Evolutionary conservation across 805 yeast species (phyloP).

Genomic region (Pichia scutulata): DNA sequence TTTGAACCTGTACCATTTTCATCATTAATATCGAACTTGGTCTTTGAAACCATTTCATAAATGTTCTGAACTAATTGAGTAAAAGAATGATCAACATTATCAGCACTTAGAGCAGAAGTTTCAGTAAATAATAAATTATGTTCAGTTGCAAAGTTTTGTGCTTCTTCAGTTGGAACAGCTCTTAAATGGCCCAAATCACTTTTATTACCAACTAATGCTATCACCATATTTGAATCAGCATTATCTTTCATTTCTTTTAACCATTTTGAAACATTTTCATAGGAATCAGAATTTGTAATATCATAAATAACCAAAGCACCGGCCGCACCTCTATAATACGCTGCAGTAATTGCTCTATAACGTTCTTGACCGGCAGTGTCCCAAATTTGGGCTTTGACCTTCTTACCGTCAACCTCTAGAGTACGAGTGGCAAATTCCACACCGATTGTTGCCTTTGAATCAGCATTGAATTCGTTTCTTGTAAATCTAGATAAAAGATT

Average conservation of each 20-base stretch:
- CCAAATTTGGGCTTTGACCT: conserved; percentile 91
- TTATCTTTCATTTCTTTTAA: conserved; percentile 83
- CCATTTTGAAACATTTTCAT: conserved; percentile 84
- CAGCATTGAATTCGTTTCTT: conserved; percentile 90
- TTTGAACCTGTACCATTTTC: conserved; percentile 29
- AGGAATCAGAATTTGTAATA: conserved; percentile 82
- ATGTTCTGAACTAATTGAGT: conserved; percentile 88
- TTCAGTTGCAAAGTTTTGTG: conserved; percentile 87
- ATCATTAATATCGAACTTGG: conserved; percentile 84
- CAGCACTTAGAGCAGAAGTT: conserved; percentile 89
- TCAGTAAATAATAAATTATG: conserved; percentile 90
- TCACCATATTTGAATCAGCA: conserved; percentile 91
- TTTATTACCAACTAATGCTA: conserved; percentile 89
- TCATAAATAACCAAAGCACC: conserved; percentile 96
- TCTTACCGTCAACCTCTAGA: conserved; percentile 74
- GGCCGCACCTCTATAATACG: conserved; percentile 96
- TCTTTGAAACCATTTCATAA: conserved; percentile 89
- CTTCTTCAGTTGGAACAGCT: conserved; percentile 97
- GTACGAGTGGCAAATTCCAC: conserved; percentile 98
- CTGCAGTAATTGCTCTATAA: conserved; percentile 94
- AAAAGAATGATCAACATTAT: conserved; percentile 92
- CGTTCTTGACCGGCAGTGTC: conserved; percentile 99
- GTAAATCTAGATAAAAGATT: conserved; percentile 90
- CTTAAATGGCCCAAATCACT: conserved; percentile 86
- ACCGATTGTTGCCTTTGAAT: conserved; percentile 91